Conservation (phyloP, 345 rosid species). For the Populus nigra region DNA sequence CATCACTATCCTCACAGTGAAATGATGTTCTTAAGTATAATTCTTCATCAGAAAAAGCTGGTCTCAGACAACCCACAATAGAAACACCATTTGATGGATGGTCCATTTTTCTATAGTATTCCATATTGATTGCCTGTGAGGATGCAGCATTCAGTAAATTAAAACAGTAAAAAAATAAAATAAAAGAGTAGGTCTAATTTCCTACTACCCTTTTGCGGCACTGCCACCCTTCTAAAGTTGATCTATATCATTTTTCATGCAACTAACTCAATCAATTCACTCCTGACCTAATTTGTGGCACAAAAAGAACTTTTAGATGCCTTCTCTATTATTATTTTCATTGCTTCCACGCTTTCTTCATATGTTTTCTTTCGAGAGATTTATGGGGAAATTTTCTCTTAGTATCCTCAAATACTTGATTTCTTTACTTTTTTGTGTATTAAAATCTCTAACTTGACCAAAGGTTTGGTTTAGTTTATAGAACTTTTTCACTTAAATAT, state of each 20-base stretch:
- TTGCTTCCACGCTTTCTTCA: background rate
- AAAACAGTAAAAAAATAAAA: background rate
- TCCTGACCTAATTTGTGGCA: background rate
- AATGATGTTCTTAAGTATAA: constrained; percentile 62
- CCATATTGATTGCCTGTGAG: constrained; percentile 53
- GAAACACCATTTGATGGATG: constrained; percentile 89
- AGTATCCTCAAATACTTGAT: background rate
- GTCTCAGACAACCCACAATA: constrained; percentile 77
- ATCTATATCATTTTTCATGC: background rate
- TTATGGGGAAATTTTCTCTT: background rate
- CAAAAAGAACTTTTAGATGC: background rate
- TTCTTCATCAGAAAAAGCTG: constrained; percentile 78
- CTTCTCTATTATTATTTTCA: background rate
- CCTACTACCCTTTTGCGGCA: too few relatives aligned
- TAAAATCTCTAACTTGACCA: background rate
- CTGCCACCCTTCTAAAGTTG: too few relatives aligned
- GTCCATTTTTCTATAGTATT: constrained; percentile 61
- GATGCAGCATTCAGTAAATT: constrained; percentile 16
- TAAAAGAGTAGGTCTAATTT: background rate
- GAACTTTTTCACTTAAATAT: background rate
- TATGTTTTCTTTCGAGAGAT: background rate
- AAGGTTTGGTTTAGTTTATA: background rate
- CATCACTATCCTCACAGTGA: constrained; percentile 53
- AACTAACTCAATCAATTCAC: background rate
- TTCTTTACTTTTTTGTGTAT: background rate